Evolutionary conservation across 441 rosid species (phyloP).

Genomic region (Populus tomentosa): DNA sequence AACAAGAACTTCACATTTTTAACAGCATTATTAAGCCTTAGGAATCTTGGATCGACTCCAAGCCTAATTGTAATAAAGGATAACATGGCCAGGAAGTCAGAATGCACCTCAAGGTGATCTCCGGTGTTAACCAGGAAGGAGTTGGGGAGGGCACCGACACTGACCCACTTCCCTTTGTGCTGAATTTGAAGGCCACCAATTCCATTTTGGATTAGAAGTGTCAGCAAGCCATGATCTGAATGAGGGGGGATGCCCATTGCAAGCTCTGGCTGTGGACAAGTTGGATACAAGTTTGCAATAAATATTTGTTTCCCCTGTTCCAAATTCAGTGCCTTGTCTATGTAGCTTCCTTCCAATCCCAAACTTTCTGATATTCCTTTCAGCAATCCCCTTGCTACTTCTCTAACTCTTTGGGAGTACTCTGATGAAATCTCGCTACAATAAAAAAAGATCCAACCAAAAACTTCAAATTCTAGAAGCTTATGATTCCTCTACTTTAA

Average conservation of each 20-base stretch:
- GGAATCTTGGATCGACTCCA: not conserved
- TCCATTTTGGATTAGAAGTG: conserved; percentile 39
- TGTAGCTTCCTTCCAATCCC: conserved; percentile 25
- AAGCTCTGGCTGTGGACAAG: conserved; percentile 47
- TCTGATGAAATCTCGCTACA: conserved; percentile 4
- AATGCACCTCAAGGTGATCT: conserved; percentile 42
- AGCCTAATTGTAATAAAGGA: too few relatives aligned
- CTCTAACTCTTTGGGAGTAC: conserved; percentile 11
- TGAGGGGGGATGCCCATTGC: conserved; percentile 47
- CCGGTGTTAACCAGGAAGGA: conserved; percentile 43
- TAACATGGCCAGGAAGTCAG: not conserved
- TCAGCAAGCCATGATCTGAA: conserved; percentile 47
- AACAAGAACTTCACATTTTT: too few relatives aligned
- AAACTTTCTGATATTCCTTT: conserved; percentile 18
- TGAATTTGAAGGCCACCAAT: conserved; percentile 36
- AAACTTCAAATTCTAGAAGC: not conserved
- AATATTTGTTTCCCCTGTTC: conserved; percentile 31
- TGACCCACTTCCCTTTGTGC: conserved; percentile 38
- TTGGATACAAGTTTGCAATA: conserved; percentile 40
- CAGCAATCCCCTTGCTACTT: conserved; percentile 17
- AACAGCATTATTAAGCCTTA: not conserved
- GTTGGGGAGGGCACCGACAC: not conserved
- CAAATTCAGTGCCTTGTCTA: conserved; percentile 27
- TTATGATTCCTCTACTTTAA: not conserved
- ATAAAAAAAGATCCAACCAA: not conserved